phyloP scores from a whole-genome alignment of 2,329 filamentous ascomycete species.

The Mycocentrospora acerina region DNA sequence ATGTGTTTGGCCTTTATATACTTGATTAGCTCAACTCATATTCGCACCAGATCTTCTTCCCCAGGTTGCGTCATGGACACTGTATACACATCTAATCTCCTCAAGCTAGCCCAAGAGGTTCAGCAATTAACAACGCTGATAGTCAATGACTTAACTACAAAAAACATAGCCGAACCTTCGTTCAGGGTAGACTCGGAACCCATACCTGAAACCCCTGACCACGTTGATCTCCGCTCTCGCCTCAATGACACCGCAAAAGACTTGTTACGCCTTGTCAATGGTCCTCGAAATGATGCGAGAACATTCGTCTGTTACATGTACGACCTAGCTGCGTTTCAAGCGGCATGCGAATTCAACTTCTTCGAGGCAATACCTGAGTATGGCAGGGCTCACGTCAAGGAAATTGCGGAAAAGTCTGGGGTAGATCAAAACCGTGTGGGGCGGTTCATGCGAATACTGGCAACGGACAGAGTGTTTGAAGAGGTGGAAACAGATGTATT shows the following conservation, averaged over 20 bases:
- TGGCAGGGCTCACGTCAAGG: conserved; percentile 5
- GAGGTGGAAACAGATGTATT: conserved; percentile 18
- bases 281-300: conserved; percentile 13
- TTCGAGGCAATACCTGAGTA: conserved; percentile 16
- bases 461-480: conserved; percentile 17
- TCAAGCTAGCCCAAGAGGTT: conserved; percentile 13
- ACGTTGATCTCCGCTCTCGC: conserved; percentile 10
- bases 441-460: conserved; percentile 17
- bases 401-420: conserved; percentile 14
- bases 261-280: conserved; percentile 26
- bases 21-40: too few species aligned
- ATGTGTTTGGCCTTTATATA: too few species aligned
- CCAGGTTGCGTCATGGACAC: conserved; percentile 7
- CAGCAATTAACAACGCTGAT: conserved; percentile 12
- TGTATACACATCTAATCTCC: conserved; percentile 10
- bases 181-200: conserved; percentile 10
- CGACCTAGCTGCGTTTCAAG: conserved; percentile 22
- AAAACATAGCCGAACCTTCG: conserved; percentile 12
- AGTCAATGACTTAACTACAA: conserved; percentile 9
- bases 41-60: too few species aligned
- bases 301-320: conserved; percentile 15
- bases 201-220: conserved; percentile 9
- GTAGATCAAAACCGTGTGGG: conserved; percentile 16
- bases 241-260: conserved; percentile 19
- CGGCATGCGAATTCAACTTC: conserved; percentile 19